Evolutionary conservation across 306 rosid species (phyloP).

Genomic region (Lotus japonicus): DNA sequence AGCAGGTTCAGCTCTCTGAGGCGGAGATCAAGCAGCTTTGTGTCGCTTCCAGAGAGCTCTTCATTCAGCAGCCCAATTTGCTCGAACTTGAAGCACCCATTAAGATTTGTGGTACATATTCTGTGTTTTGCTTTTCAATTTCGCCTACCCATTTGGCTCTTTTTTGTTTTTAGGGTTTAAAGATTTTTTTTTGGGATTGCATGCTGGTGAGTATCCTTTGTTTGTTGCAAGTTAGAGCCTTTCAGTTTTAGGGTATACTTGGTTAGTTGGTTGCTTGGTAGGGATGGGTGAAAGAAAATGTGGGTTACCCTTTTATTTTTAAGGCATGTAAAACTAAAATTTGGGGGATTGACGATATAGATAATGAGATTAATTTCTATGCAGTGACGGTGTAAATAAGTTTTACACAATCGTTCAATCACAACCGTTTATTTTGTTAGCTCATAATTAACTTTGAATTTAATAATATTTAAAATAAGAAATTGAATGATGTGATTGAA

Average conservation of each 20-base stretch:
- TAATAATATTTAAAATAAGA: too few relatives aligned
- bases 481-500: too few relatives aligned
- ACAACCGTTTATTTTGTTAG: too few relatives aligned
- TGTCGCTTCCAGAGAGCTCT: slow-evolving; percentile 66
- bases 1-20: slow-evolving; percentile 90
- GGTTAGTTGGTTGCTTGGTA: background rate
- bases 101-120: slow-evolving; percentile 76
- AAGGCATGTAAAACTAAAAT: slow-evolving; percentile 3
- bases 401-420: too few relatives aligned
- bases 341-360: background rate
- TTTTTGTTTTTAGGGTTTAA: background rate
- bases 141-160: background rate
- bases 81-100: slow-evolving; percentile 96
- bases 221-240: slow-evolving; percentile 19
- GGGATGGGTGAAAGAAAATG: slow-evolving; percentile 10
- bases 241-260: slow-evolving; percentile 7
- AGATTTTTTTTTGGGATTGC: background rate
- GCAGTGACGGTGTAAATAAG: too few relatives aligned
- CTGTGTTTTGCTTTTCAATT: background rate
- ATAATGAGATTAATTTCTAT: too few relatives aligned
- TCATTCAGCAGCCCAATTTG: slow-evolving; percentile 74
- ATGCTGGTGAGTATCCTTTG: background rate
- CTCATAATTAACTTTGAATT: too few relatives aligned
- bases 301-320: background rate
- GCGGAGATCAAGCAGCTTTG: slow-evolving; percentile 93